Evolutionary conservation across 257 asterid species (phyloP).

Genomic region (Lavandula angustifolia): DNA sequence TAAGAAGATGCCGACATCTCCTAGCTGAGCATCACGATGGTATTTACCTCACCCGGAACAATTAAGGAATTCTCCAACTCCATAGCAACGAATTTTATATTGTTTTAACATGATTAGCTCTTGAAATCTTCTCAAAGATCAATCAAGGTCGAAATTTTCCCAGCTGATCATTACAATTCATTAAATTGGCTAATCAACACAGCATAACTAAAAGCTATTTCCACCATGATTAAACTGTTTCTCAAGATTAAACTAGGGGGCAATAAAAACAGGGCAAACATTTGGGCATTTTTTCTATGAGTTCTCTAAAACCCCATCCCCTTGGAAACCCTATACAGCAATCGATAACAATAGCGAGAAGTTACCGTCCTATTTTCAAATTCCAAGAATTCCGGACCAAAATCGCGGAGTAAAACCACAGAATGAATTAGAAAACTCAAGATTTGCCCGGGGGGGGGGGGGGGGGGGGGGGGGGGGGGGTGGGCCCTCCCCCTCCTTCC

Average conservation of each 20-base stretch:
- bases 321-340: neutral
- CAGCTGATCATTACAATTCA: neutral
- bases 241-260: neutral
- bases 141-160: constrained; percentile 2
- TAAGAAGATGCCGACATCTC: neutral
- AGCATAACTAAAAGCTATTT: constrained; percentile 9
- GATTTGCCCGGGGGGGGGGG: too few species aligned
- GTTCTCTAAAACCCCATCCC: neutral
- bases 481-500: too few species aligned
- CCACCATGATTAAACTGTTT: neutral
- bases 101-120: neutral
- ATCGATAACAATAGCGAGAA: constrained; percentile 5
- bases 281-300: neutral
- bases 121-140: neutral
- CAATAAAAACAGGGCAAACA: neutral
- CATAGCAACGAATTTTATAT: neutral
- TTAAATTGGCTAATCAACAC: neutral
- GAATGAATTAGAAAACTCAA: too few species aligned
- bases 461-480: too few species aligned
- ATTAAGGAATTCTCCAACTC: neutral
- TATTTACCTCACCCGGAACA: neutral
- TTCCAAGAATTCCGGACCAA: neutral
- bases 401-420: neutral
- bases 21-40: neutral
- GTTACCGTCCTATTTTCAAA: constrained; percentile 6